Base-by-base conservation (phyloP, 345 rosid genomes). In the Eucalyptus regnans region DNA sequence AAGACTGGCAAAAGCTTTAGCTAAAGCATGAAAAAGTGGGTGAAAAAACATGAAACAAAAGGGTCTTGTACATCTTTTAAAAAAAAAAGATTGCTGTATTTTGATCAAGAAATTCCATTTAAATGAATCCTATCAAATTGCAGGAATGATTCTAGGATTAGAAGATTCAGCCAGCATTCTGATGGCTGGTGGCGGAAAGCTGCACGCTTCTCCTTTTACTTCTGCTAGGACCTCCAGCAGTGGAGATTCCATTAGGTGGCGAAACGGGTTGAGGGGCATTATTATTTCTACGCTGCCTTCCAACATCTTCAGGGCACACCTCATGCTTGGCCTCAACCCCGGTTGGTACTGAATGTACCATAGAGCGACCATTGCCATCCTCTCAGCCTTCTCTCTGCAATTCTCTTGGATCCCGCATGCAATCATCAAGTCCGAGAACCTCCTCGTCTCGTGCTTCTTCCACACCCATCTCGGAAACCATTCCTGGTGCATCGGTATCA, bases 231-330 rank as follows among this genome's bases (percentile, higher is more conserved):
- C 48, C 60, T 44, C 50, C 25, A 2, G 81, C 80, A 58, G 33
- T 5, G 81, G 41, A 37, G 71, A 62, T 56, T 33, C 80, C 51
- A 60, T 87, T 81, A 87, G 62, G 87, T 90, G 68, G 50, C 7
- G 52, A 79, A 91, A 90, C 25, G 87, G 90, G n/a, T 62, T 60
- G 43, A 6, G 1, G 12, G 84, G 90, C 15, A 41, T 7, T 15
- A 86, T 80, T 31, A 88, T 87, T 41, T 90, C 89, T n/a, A 90
- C 48, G 12, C 43, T 62, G 8, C 86, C 87, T 85, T 90, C 90
- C 87, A 89, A 17, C 90, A 90, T 89, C 31, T 92, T 92, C 46
- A 88, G 88, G 56, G 50, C 86, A 51, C n/a, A 64, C 44, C 87
- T 85, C 90, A 89, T 90, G 17, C 12, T 27, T 37, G 90, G 90